Evolutionary conservation across 192 early-diverging fungal species (phyloP), one percentile per base, ranked within the genome.

Genomic region (Neocallimastix lanati): DNA sequence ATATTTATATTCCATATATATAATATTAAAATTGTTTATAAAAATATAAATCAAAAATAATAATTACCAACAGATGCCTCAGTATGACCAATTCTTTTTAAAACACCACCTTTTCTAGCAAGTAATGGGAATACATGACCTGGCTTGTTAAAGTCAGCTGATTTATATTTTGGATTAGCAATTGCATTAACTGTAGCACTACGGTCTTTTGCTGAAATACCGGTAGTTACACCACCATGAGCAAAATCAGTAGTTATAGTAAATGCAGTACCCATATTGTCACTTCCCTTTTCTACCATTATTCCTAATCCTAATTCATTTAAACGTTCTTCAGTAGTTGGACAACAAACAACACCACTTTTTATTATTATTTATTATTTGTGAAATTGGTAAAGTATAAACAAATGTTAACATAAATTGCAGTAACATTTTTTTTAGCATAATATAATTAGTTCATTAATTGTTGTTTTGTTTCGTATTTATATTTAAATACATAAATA

Each of bases 51-150:
- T 11, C 6, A 33, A 33, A 33, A 33, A 33, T 11, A 28, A 58
- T 13, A 82, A 78, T 30, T 50, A 85, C 85, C 92, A 13, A 97
- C 86, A 1, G 90, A 89, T 2, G 96, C 95, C 83, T 99, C 98
- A 25, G 98, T 99, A 78, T 99, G 98, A 0, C 98, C 98, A 13
- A 93, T 88, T 14, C 98, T 91, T 81, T 89, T 88, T 77, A 99
- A 81, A 28, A 94, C 92, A 1, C 96, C 96, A 67, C 92, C 92
- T 27, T 88, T 86, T 14, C 89, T 88, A 30, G 92, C 91, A n/a
- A 94, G 90, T 78, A 99, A 86, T 50, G 98, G 98, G 40, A 99
- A 87, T 58, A 98, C 91, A 83, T 99, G 98, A 2, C 98, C 98
- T 0, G 96, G 98, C 40, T 95, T 89, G 76, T 87, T 87, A 80